Evolutionary conservation across 2,329 filamentous ascomycete genomes (phyloP), one percentile per base, ranked within the genome.

Genomic region (Orbilia javanica): DNA sequence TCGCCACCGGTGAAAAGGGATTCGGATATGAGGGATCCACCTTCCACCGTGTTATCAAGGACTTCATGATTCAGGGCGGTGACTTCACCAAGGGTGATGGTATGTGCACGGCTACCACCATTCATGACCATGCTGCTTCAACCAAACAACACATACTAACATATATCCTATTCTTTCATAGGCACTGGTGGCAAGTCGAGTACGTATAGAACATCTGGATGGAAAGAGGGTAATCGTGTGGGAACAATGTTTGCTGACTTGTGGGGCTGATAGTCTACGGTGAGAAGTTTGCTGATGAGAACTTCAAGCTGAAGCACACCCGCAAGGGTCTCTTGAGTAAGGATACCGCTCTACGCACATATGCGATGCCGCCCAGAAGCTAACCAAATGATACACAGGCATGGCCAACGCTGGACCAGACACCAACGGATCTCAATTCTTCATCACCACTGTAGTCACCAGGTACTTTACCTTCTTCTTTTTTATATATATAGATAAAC

Each of bases 1-100:
- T 96, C 83, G 94, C 91, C 91, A 93, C 90, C 80, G 88, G 88
- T 82, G 89, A 92, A 88, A 90, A 93, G 87, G 93, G 92, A 84
- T 91, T 92, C 85, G 93, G 93, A 82, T 97, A 96, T 89, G 86
- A 89, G 85, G 90, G 89, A 84, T 96, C 93, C 82, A 88, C 89
- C 81, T 97, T 97, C 91, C 94, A 97, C 89, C 93, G 94, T 83
- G 91, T 97, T 86, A 97, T 97, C 86, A 92, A 92, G 82, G 86
- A 93, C 76, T 97, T 97, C 89, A 97, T 97, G 94, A 91, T 97
- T 83, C 94, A 97, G 89, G 94, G 93, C 85, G 93, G 93, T 89
- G 93, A 97, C 89, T 96, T 96, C 88, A 96, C 93, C 86, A 92
- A 92, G 84, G 90, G 90, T 84, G 96, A 96, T 96, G 74, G 74